Base-by-base conservation (phyloP, 2,329 filamentous ascomycete species). In the Elsinoe arachidis region DNA sequence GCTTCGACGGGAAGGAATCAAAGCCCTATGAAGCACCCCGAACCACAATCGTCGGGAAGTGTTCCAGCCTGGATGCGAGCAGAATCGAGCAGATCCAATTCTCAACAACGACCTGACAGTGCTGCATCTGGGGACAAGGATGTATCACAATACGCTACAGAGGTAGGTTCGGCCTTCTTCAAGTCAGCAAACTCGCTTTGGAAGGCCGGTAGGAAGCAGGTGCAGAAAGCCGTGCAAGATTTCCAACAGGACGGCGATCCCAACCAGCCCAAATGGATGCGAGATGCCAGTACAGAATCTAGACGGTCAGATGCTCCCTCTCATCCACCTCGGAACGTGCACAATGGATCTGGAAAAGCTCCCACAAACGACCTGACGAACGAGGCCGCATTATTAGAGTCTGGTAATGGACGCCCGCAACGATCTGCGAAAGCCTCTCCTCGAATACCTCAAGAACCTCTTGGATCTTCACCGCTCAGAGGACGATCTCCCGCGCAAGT, bases 151-250 rank as follows among this genome's bases (percentile, higher is more conserved):
- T 80, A 86, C 43, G 92, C 92, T 2, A 84, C 89, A 5, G 87
- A 91, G 34, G 79, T 97, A 67, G 88, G 93, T 0, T 89, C 76
- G 44, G 95, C 81, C 61, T 73, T 99, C 11, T 84, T 97, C 70
- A 99, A 99, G 70, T 93, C 91, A 2, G 93, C 93, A 1, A 95
- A 95, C 63, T 92, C 89, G 0, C 74, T 97, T 0, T 99, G 93
- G 93, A 99, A 96, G 69, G 88, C 87, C 2, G 85, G 92, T 0
- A 89, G 91, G 67, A 99, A 96, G 72, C 91, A 89, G 69, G 82
- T 97, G 58, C 90, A 95, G 66, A 90, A 93, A 71, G 92, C 90
- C 3, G 88, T 97, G 34, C 85, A 90, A 7, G 93, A 99, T 14
- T 87, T 97, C 59, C 82, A 83, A 64, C 73, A 78, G 55, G 86